Evolutionary conservation across 805 yeast species (phyloP).

Genomic region (Candida germanica): DNA sequence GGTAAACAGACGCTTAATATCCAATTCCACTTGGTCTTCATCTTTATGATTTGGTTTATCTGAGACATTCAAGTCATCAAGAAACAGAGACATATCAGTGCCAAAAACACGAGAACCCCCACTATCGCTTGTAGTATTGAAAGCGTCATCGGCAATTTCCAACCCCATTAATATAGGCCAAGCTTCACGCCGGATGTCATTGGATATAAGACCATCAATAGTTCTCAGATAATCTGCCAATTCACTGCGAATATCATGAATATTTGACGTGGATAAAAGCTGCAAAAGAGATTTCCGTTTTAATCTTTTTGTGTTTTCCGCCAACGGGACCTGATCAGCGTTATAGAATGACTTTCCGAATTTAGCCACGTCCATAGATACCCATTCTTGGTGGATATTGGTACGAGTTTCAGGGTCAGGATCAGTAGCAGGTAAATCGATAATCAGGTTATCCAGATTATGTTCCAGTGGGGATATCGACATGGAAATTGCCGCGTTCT

Average conservation of each 20-base stretch:
- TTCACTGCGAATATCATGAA: slow-evolving; percentile 23
- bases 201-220: slow-evolving; percentile 46
- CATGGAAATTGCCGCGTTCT: no score
- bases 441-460: no score
- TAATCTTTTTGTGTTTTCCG: slow-evolving; percentile 34
- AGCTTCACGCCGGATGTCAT: slow-evolving; percentile 36
- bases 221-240: slow-evolving; percentile 36
- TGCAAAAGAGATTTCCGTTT: slow-evolving; percentile 31
- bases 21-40: slow-evolving; percentile 76
- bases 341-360: slow-evolving; percentile 46
- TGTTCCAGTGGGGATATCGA: no score
- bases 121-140: background rate
- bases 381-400: slow-evolving; percentile 40
- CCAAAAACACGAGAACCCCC: background rate
- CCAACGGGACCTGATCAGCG: slow-evolving; percentile 32
- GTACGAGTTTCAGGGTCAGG: no score
- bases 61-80: slow-evolving; percentile 20
- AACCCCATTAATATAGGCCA: slow-evolving; percentile 53
- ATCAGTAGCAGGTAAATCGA: no score
- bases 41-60: slow-evolving; percentile 54
- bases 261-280: slow-evolving; percentile 29
- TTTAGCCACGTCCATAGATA: slow-evolving; percentile 46
- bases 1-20: slow-evolving; percentile 69
- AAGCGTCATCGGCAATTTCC: background rate
- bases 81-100: slow-evolving; percentile 6